These are phyloP conservation scores for Cryphonectria radicalis DNA, from an alignment of 2,329 filamentous ascomycete genomes.

Conservation along the genomic window DNA sequence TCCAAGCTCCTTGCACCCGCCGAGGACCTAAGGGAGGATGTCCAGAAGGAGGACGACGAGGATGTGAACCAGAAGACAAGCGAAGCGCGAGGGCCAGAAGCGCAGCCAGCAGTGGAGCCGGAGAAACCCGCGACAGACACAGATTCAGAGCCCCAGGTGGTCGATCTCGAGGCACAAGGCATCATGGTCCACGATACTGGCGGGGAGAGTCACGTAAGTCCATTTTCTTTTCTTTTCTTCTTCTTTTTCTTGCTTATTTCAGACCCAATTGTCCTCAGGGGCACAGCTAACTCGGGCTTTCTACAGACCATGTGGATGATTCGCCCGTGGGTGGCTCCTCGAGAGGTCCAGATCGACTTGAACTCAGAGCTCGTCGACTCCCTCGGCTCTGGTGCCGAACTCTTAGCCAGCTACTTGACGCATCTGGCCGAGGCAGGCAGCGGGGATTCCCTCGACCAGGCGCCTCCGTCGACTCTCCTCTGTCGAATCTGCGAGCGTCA, in stretches of 20 bases:
- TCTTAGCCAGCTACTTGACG: constrained; percentile 92
- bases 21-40: constrained; percentile 43
- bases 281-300: constrained; percentile 36
- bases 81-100: constrained; percentile 34
- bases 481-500: constrained; percentile 98
- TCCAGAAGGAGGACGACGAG: constrained; percentile 43
- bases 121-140: constrained; percentile 45
- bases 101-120: constrained; percentile 40
- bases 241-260: background rate
- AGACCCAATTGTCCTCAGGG: background rate
- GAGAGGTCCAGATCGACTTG: constrained; percentile 95
- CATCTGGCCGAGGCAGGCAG: constrained; percentile 82
- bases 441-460: constrained; percentile 74
- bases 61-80: constrained; percentile 37
- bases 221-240: background rate
- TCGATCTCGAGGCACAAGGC: constrained; percentile 92
- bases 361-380: constrained; percentile 89
- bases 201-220: constrained; percentile 84
- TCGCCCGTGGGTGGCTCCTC: constrained; percentile 82
- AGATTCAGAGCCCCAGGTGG: constrained; percentile 52
- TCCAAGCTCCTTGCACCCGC: constrained; percentile 64
- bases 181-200: constrained; percentile 98
- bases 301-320: constrained; percentile 99
- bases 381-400: constrained; percentile 89
- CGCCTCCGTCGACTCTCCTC: constrained; percentile 81